Conservation (phyloP, 306 rosid genomes). For the Vigna reflexopilosa region DNA sequence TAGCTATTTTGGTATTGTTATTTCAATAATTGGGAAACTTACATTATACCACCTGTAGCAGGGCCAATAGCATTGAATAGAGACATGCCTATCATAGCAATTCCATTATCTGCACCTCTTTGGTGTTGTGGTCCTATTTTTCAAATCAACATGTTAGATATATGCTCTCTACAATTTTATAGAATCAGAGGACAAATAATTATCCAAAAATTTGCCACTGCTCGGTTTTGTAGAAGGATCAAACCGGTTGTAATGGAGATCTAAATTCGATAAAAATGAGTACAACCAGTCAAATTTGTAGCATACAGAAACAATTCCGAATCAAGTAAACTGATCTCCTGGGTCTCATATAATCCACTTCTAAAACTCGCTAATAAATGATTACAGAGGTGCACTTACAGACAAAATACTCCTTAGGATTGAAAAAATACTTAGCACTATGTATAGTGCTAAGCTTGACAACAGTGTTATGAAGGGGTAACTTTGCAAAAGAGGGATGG, state of each 20-base stretch:
- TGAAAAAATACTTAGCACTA: constrained; percentile 44
- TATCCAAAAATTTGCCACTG: constrained; percentile 64
- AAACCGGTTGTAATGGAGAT: constrained; percentile 39
- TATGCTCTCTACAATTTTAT: neutral
- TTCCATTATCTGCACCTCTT: constrained; percentile 92
- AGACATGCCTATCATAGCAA: constrained; percentile 83
- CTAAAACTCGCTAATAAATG: neutral
- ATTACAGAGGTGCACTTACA: constrained; percentile 42
- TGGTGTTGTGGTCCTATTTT: constrained; percentile 71
- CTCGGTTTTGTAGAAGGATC: constrained; percentile 78
- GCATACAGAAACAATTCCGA: neutral
- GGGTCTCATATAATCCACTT: neutral
- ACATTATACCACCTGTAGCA: constrained; percentile 83
- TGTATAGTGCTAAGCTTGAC: constrained; percentile 47
- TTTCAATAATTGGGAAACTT: constrained; percentile 40
- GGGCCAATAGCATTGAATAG: constrained; percentile 88
- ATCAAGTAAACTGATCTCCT: no score
- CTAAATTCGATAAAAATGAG: constrained; percentile 19
- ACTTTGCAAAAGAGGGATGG: constrained; percentile 56
- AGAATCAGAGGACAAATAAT: neutral
- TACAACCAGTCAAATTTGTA: constrained; percentile 1
- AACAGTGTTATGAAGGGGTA: constrained; percentile 53
- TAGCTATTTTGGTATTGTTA: no score
- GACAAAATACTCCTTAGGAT: constrained; percentile 36
- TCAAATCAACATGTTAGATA: constrained; percentile 23